A percentile compares a stretch with the other conserved stretches of the same genome.
phyloP scores from a whole-genome alignment of 2,329 filamentous ascomycete genomes.

The Taxawa tesnikishii region DNA sequence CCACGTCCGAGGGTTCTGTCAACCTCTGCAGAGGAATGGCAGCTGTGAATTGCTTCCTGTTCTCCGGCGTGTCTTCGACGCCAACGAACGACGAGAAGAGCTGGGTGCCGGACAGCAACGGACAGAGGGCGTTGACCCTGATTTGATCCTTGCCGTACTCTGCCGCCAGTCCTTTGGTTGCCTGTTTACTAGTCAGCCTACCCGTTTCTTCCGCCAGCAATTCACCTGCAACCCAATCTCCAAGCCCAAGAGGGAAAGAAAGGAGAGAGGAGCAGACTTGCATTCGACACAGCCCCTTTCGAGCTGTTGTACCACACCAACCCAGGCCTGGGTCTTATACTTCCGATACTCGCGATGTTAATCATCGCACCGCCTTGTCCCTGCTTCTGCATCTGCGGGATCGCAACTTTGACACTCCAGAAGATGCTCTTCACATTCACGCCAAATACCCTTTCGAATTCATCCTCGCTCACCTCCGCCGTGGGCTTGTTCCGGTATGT shows the following conservation, averaged over 20 bases:
- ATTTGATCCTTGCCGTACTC: conserved; percentile 60
- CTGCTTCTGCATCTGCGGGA: conserved; percentile 48
- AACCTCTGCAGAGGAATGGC: conserved; percentile 43
- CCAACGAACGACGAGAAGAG: conserved; percentile 48
- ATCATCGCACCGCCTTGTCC: conserved; percentile 49
- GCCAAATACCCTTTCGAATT: conserved; percentile 54
- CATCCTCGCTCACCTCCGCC: conserved; percentile 49
- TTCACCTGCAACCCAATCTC: conserved; percentile 20
- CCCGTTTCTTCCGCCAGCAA: no score
- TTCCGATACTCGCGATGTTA: conserved; percentile 54
- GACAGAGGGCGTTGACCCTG: conserved; percentile 57
- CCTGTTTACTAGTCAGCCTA: no score
- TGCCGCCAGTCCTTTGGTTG: conserved; percentile 52
- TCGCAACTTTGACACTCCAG: conserved; percentile 44
- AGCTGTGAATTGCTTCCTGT: conserved; percentile 42
- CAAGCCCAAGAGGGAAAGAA: conserved; percentile 17
- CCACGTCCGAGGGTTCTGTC: conserved; percentile 52
- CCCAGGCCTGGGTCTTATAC: conserved; percentile 46
- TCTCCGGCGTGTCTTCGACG: conserved; percentile 50
- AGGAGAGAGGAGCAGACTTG: conserved; percentile 50
- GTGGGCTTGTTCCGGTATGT: conserved; percentile 52
- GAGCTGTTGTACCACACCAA: conserved; percentile 60
- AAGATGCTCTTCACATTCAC: conserved; percentile 60
- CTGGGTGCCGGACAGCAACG: conserved; percentile 54
- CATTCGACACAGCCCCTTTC: conserved; percentile 50